Conservation (phyloP, 179 eudicot genomes). For the Spinacia oleracea region DNA sequence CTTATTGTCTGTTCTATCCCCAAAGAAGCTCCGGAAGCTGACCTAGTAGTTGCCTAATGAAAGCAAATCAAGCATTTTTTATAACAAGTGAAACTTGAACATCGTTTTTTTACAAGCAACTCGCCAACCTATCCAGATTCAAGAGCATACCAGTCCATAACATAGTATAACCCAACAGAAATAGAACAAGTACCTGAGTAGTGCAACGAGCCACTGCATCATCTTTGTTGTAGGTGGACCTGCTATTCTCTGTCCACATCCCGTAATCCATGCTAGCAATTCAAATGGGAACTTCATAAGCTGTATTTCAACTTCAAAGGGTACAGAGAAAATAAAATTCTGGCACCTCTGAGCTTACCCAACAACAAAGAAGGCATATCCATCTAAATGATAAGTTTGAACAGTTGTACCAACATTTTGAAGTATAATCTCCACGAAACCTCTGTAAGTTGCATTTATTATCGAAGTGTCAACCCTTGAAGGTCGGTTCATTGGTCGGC, state of each 20-base stretch:
- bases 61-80: background rate
- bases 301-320: constrained; percentile 1
- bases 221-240: constrained; percentile 81
- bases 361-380: constrained; percentile 90
- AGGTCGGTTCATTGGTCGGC: constrained; percentile 72
- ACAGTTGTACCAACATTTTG: constrained; percentile 71
- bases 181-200: constrained; percentile 59
- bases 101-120: background rate
- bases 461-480: constrained; percentile 79
- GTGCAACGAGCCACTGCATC: constrained; percentile 98
- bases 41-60: background rate
- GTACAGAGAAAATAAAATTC: background rate
- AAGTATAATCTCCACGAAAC: constrained; percentile 87
- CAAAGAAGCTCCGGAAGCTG: background rate
- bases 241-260: constrained; percentile 86
- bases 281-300: constrained; percentile 23
- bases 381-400: constrained; percentile 90
- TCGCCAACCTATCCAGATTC: background rate
- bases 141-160: background rate
- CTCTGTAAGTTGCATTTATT: constrained; percentile 83
- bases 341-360: constrained; percentile 56
- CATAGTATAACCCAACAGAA: background rate
- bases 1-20: background rate
- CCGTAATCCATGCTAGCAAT: constrained; percentile 81
- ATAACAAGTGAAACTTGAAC: background rate